A percentile compares a stretch with the other conserved stretches of the same genome.
These are phyloP conservation scores for Perkinsus marinus DNA, from an alignment of 169 alveolate genomes.

Conservation along the genomic window DNA sequence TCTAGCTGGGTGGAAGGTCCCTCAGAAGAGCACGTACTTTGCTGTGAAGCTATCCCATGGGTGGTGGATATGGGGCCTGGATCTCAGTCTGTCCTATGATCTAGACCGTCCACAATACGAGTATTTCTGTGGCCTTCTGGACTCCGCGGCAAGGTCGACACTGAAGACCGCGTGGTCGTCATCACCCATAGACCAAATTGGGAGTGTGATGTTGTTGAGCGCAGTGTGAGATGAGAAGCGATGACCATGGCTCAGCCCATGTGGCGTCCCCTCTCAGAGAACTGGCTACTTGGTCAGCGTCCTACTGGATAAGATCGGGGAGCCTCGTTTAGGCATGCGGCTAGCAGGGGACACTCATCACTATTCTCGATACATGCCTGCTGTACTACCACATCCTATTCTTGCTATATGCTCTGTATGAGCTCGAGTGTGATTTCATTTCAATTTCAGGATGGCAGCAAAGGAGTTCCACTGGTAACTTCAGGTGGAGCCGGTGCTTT, in stretches of 20 bases:
- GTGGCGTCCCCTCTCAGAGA: background rate
- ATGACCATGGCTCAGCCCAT: background rate
- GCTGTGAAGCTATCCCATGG: background rate
- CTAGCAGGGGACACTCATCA: conserved; percentile 1
- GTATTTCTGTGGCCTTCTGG: conserved; percentile 4
- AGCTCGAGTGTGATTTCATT: too few species aligned
- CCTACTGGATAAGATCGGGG: background rate
- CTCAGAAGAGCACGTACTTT: conserved; percentile 3
- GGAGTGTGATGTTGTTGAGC: background rate
- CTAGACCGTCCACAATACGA: background rate
- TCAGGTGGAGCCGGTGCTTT: conserved; percentile 7
- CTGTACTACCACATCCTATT: background rate
- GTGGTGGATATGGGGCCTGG: conserved; percentile 4
- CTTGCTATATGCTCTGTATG: background rate
- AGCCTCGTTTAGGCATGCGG: conserved; percentile 4
- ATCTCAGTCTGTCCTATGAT: background rate
- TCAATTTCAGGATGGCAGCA: background rate
- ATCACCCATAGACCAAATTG: background rate
- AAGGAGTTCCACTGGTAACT: background rate
- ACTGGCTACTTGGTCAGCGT: background rate
- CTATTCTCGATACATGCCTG: background rate
- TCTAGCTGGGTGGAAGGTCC: background rate
- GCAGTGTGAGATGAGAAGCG: background rate
- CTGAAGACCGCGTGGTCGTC: background rate
- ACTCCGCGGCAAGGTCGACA: background rate